Evolutionary conservation across 768 basidiomycete species (phyloP), one percentile per base, ranked within the genome.

Genomic region (Ramaria sp.): DNA sequence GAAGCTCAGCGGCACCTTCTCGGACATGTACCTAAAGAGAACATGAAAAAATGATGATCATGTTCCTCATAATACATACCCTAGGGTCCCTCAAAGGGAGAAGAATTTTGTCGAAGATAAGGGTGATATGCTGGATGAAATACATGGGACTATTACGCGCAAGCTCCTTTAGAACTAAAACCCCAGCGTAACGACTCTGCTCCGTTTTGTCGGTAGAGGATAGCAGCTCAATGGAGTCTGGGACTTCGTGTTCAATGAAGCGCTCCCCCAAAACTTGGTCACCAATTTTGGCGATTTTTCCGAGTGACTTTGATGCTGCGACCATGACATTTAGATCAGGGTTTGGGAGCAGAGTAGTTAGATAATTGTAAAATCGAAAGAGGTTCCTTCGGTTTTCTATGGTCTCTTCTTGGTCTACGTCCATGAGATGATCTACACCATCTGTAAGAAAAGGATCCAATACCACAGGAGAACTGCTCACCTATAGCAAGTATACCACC

Each of bases 251-350:
- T 59, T 90, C 85, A 78, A 95, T 90, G 62, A 94, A 92, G 3
- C 81, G 75, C 62, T 94, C 90, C 57, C 88, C 89, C 62, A 94
- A 88, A 24, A 83, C 82, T 0, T 80, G 77, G 2, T 88, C 89
- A 20, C 88, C 88, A 25, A 89, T 83, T 56, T 83, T 78, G 30
- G 87, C 87, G 63, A 95, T 94, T 62, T 82, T 78, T 0, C 92
- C 92, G 27, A 93, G 77, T 0, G 89, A 91, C 66, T 92, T 88
- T n/a, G 93, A 91, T 1, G 92, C 91, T 8, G 86, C 81, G 34
- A 93, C 77, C 93, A 97, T 97, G 64, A 99, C 82, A 66, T 88
- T 86, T 62, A 91, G 80, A 66, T 97, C 95, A 50, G 83, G 78
- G 63, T 89, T 89, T 3, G 91, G 91, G 18, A 96, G 76, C n/a